These are phyloP conservation scores for Eremomyces bilateralis DNA, from an alignment of 495 filamentous ascomycete species.

Conservation along the genomic window DNA sequence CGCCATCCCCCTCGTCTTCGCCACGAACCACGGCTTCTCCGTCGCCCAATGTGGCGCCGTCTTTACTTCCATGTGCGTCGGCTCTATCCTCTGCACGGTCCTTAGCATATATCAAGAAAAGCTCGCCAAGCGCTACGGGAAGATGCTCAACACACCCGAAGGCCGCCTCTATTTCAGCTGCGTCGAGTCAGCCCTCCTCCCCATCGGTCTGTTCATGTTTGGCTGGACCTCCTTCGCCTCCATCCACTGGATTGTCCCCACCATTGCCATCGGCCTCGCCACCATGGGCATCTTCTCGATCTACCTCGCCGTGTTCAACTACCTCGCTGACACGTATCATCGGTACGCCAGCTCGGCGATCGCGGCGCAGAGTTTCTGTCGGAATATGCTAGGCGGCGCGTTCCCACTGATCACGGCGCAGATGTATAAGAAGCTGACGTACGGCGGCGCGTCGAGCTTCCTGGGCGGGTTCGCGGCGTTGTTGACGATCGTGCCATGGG, in stretches of 20 bases:
- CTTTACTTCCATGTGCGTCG: conserved; percentile 55
- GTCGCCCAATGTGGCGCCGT: conserved; percentile 45
- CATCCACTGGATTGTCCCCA: conserved; percentile 59
- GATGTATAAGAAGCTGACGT: conserved; percentile 53
- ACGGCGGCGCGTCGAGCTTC: conserved; percentile 49
- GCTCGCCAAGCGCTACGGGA: conserved; percentile 16
- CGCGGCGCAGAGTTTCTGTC: conserved; percentile 65
- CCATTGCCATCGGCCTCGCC: conserved; percentile 45
- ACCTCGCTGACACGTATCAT: conserved; percentile 80
- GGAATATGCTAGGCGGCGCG: conserved; percentile 65
- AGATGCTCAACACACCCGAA: conserved; percentile 31
- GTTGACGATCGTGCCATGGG: conserved; percentile 68
- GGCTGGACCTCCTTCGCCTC: conserved; percentile 46
- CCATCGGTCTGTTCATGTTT: conserved; percentile 67
- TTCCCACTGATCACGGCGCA: conserved; percentile 58
- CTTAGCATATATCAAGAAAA: conserved; percentile 58
- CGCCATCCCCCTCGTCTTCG: conserved; percentile 59
- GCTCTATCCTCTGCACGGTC: conserved; percentile 41
- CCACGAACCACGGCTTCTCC: conserved; percentile 43
- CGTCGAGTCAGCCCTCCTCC: conserved; percentile 43
- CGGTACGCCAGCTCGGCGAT: conserved; percentile 67
- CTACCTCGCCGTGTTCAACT: conserved; percentile 85
- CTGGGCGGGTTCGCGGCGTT: conserved; percentile 51
- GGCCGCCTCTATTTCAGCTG: conserved; percentile 68
- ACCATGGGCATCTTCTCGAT: conserved; percentile 80